Evolutionary conservation across 1,284 basidiomycete species (phyloP).

Genomic region (Pterula multifida): DNA sequence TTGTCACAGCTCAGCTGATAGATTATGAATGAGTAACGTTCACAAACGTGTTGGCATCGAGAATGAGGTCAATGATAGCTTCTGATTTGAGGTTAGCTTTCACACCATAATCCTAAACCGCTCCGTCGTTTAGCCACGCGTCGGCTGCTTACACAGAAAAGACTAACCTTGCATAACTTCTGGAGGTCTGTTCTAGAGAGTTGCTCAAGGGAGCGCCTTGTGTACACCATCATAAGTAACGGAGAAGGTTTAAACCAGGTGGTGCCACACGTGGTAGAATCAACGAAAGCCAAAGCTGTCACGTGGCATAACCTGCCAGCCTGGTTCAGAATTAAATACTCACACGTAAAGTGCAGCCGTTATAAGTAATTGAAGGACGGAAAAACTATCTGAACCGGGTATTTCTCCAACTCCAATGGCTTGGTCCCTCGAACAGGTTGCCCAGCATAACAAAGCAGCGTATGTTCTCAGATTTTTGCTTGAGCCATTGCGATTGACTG

Average conservation of each 20-base stretch:
- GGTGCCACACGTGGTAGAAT: too few relatives aligned
- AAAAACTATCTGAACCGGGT: too few relatives aligned
- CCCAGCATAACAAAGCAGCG: conserved; percentile 41
- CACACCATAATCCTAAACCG: conserved; percentile 68
- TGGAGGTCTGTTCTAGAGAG: conserved; percentile 40
- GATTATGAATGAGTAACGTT: background rate
- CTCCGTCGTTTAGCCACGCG: too few relatives aligned
- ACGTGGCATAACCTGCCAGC: too few relatives aligned
- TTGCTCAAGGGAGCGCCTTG: conserved; percentile 28
- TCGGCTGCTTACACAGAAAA: too few relatives aligned
- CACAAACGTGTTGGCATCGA: conserved; percentile 37
- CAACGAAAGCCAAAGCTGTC: too few relatives aligned
- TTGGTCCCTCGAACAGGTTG: conserved; percentile 30
- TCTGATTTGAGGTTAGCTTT: conserved; percentile 72
- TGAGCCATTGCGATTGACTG: conserved; percentile 6
- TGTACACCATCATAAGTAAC: conserved; percentile 54
- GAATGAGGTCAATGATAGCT: conserved; percentile 58
- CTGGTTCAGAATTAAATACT: too few relatives aligned
- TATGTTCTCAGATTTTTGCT: conserved; percentile 14
- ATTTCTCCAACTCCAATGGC: conserved; percentile 17
- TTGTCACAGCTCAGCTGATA: conserved; percentile 3
- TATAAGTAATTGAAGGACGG: too few relatives aligned
- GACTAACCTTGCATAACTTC: conserved; percentile 58
- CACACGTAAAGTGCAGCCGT: too few relatives aligned
- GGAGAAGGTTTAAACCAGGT: too few relatives aligned